phyloP scores from a whole-genome alignment of 306 rosid genomes.

The Corylus americana region DNA sequence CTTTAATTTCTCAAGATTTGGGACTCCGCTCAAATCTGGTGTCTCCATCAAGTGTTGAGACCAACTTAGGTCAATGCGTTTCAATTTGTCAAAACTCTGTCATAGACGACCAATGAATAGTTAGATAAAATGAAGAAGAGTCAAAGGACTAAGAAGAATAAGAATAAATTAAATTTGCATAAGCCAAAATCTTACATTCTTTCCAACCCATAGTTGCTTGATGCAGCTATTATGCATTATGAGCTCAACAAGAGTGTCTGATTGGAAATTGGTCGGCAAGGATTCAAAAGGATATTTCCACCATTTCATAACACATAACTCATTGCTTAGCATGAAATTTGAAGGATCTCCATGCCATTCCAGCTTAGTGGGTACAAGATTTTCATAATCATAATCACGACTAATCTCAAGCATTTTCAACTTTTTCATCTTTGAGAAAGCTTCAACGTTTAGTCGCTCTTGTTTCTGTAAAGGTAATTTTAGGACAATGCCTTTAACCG shows the following conservation, averaged over 20 bases:
- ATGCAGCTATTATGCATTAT: constrained; percentile 16
- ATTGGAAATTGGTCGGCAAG: constrained; percentile 12
- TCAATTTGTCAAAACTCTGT: constrained; percentile 21
- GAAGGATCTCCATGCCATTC: too few species aligned
- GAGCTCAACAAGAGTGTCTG: constrained; percentile 18
- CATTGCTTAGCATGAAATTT: constrained; percentile 8
- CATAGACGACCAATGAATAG: too few species aligned
- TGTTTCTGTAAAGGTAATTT: constrained; percentile 13
- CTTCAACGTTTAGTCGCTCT: too few species aligned
- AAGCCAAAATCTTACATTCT: not conserved
- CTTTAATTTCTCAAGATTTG: constrained; percentile 23
- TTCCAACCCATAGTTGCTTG: constrained; percentile 3
- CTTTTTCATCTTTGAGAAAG: too few species aligned
- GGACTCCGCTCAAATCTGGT: constrained; percentile 15
- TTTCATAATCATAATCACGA: too few species aligned
- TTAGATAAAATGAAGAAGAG: too few species aligned
- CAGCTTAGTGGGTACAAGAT: too few species aligned
- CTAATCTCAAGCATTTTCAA: too few species aligned
- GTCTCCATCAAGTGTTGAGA: constrained; percentile 17
- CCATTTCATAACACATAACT: constrained; percentile 23
- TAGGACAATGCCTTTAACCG: constrained; percentile 18
- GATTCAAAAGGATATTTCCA: constrained; percentile 1
- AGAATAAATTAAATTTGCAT: not conserved
- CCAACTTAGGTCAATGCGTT: constrained; percentile 21
- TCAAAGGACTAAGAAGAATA: not conserved